Evolutionary conservation across 2,329 filamentous ascomycete species (phyloP), one percentile per base, ranked within the genome.

Genomic region (Tolypocladium nubicola): DNA sequence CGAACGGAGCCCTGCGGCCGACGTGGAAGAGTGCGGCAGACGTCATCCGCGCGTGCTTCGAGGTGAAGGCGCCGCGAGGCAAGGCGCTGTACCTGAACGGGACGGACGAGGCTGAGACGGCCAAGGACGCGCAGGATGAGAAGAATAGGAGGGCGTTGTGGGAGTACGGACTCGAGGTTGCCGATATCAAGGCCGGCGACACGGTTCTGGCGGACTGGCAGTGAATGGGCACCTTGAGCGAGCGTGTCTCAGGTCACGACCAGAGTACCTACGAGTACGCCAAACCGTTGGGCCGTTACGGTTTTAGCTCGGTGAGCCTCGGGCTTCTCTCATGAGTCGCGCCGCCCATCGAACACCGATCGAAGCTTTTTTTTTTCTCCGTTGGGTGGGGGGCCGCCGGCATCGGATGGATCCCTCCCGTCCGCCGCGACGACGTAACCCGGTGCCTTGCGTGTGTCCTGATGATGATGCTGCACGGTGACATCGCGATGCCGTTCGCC

Each of bases 21-120:
- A 3, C 62, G 37, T 61, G 61, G 61, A 71, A 70, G 63, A 72
- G 70, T 39, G 72, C 70, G 4, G 61, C 53, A 8, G 68, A 75
- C 60, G 62, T 65, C 37, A 45, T 72, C 26, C 59, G 61, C 5
- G 66, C 71, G 26, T 67, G 65, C 50, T 71, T 73, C 54, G 64
- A 70, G 23, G 58, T 62, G 45, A 57, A 67, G 11, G 56, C 59
- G 14, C 61, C 65, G 35, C 61, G 56, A n/a, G 70, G 66, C 11
- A 68, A 67, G 57, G 57, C 60, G 23, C 50, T 71, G 33, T 73
- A 74, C 58, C 59, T 73, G 21, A 68, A 73, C 55, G 72, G 72
- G 7, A 64, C 63, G 40, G 67, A 69, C 7, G 62, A 65, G 54
- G 19, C 59, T 3, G 63, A 65, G 53, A 67, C 65, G 3, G 63